Conservation (phyloP, 345 rosid species). For the Brassica juncea region DNA sequence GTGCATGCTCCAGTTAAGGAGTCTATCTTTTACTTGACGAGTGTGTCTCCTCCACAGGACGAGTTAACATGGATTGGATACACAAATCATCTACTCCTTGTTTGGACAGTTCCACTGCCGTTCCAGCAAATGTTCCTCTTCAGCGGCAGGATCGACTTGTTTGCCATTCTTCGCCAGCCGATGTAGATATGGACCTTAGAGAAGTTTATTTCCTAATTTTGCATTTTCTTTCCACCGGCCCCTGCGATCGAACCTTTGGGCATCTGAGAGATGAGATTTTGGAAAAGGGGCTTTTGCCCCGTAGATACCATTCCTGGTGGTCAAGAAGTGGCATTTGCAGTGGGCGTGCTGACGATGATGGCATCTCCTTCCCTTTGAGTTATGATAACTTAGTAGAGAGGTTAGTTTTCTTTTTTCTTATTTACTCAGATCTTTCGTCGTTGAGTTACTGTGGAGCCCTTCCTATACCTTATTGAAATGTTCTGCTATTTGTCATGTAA, state of each 20-base stretch:
- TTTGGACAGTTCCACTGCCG: constrained; percentile 48
- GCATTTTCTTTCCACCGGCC: constrained; percentile 88
- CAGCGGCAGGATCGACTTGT: constrained; percentile 49
- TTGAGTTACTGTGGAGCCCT: constrained; percentile 14
- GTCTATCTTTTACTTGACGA: constrained; percentile 17
- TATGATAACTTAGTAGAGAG: constrained; percentile 69
- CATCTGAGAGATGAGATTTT: constrained; percentile 69
- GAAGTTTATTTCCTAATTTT: constrained; percentile 90
- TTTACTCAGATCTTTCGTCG: not conserved
- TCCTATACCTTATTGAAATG: not conserved
- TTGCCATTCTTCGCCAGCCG: constrained; percentile 41
- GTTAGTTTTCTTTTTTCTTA: constrained; percentile 36
- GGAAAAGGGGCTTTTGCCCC: constrained; percentile 84
- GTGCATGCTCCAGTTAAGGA: not conserved
- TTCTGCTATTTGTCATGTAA: not conserved
- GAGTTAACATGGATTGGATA: constrained; percentile 61
- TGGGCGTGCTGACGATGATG: constrained; percentile 60
- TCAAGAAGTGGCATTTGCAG: constrained; percentile 64
- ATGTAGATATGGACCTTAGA: constrained; percentile 67
- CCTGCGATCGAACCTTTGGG: constrained; percentile 66
- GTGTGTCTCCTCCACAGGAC: constrained; percentile 40
- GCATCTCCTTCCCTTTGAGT: constrained; percentile 74
- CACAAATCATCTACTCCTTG: constrained; percentile 49
- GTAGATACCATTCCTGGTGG: constrained; percentile 96
- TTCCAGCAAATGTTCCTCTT: constrained; percentile 47